Conservation (phyloP, 257 asterid genomes). For the Nicotiana attenuata region DNA sequence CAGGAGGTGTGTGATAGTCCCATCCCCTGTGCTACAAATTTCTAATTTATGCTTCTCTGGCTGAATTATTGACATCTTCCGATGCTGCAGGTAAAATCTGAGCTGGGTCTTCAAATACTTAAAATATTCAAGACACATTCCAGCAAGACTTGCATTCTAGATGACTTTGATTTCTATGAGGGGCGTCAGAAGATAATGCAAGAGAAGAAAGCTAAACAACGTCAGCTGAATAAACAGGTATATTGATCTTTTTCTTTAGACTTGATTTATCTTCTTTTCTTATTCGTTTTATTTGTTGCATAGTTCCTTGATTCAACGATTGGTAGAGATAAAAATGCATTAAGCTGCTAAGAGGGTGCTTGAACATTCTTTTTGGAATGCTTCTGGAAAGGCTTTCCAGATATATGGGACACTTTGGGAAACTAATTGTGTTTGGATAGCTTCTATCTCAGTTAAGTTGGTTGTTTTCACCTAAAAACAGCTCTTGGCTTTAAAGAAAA, state of each 20-base stretch:
- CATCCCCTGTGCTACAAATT: not conserved
- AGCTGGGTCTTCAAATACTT: constrained; percentile 29
- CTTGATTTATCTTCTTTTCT: too few relatives aligned
- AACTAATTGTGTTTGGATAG: too few relatives aligned
- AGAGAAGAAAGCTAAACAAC: constrained; percentile 40
- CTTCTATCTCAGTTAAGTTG: too few relatives aligned
- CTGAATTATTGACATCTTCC: not conserved
- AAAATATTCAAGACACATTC: constrained; percentile 30
- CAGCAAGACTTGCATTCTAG: constrained; percentile 37
- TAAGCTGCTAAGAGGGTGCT: not conserved
- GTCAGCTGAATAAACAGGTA: constrained; percentile 28
- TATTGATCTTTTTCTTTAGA: not conserved
- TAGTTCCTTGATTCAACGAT: not conserved
- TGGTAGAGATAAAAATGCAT: not conserved
- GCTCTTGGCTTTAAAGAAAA: too few relatives aligned
- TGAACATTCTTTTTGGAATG: not conserved
- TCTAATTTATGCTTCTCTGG: not conserved
- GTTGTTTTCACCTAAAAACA: too few relatives aligned
- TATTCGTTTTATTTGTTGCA: not conserved
- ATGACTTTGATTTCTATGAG: constrained; percentile 46
- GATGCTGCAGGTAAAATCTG: constrained; percentile 29
- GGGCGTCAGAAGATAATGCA: constrained; percentile 39
- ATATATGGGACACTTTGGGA: too few relatives aligned
- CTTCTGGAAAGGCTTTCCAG: not conserved
- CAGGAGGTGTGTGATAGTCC: constrained; percentile 32